Evolutionary conservation across 1,284 basidiomycete species (phyloP).

Genomic region (Cryptococcus sp.): DNA sequence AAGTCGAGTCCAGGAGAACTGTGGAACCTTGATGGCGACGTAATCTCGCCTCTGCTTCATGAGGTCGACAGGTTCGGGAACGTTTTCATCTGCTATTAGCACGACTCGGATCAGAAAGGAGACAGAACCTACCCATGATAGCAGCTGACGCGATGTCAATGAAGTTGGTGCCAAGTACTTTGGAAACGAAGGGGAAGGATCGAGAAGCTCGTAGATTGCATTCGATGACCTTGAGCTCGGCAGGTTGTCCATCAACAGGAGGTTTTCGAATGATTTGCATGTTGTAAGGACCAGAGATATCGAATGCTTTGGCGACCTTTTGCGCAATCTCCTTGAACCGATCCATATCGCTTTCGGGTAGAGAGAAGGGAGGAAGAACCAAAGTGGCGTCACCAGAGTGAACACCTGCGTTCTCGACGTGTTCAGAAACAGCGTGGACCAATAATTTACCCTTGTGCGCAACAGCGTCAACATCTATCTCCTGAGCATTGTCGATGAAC

Average conservation of each 20-base stretch:
- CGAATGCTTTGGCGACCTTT: constrained; percentile 90
- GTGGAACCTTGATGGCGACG: constrained; percentile 94
- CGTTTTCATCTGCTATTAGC: constrained; percentile 50
- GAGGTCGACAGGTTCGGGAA: constrained; percentile 88
- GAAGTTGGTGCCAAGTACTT: constrained; percentile 95
- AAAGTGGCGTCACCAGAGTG: constrained; percentile 98
- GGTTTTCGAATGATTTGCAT: constrained; percentile 98
- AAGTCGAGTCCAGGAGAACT: constrained; percentile 97
- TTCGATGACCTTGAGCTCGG: constrained; percentile 92
- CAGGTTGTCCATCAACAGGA: constrained; percentile 54
- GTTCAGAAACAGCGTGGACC: constrained; percentile 94
- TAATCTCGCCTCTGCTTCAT: constrained; percentile 91
- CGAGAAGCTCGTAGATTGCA: constrained; percentile 97
- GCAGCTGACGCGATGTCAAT: constrained; percentile 91
- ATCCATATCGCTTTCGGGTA: constrained; percentile 69
- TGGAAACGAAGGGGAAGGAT: constrained; percentile 98
- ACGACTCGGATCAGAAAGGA: background rate
- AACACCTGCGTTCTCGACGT: constrained; percentile 98
- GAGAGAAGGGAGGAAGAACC: constrained; percentile 91
- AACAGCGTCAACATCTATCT: constrained; percentile 97
- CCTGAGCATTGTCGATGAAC: constrained; percentile 96
- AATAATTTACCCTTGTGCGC: constrained; percentile 91
- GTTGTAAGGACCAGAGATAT: constrained; percentile 98
- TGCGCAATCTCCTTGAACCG: constrained; percentile 86
- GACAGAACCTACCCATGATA: constrained; percentile 60